These are phyloP conservation scores for Penicillium brevicompactum DNA, from an alignment of 2,329 filamentous ascomycete species.

Conservation along the genomic window DNA sequence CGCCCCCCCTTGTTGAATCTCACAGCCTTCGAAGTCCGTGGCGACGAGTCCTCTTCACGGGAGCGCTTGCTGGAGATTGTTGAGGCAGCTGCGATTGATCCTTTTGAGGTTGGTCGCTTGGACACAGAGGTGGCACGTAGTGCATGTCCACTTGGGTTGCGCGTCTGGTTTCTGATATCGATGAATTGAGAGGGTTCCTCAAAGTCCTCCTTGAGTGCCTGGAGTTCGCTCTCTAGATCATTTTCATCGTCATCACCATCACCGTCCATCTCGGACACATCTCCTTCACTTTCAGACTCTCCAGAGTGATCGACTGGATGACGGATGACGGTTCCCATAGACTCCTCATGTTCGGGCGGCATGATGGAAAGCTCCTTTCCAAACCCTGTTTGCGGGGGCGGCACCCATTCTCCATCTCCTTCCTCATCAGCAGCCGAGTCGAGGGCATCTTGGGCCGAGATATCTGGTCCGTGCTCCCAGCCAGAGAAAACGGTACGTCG, in stretches of 20 bases:
- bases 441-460: conserved; percentile 2
- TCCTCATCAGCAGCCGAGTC: conserved; percentile 23
- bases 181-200: conserved; percentile 27
- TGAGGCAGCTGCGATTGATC: conserved; percentile 20
- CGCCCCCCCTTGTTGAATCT: conserved; percentile 30
- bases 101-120: conserved; percentile 22
- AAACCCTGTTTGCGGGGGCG: conserved; percentile 25
- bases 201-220: conserved; percentile 48
- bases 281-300: conserved; percentile 34
- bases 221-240: conserved; percentile 49
- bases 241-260: conserved; percentile 39
- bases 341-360: conserved; percentile 29
- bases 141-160: conserved; percentile 5
- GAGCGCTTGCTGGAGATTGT: conserved; percentile 25
- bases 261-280: conserved; percentile 33
- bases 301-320: conserved; percentile 32
- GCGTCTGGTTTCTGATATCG: conserved; percentile 19
- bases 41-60: conserved; percentile 24
- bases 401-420: conserved; percentile 35
- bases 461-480: conserved; percentile 27
- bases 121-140: conserved; percentile 21
- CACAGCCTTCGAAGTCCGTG: conserved; percentile 36
- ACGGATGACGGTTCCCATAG: conserved; percentile 41
- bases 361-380: conserved; percentile 30
- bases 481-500: conserved; percentile 47